These are phyloP conservation scores for Rhizoctonia solani DNA, from an alignment of 1,284 basidiomycete species.

Conservation along the genomic window DNA sequence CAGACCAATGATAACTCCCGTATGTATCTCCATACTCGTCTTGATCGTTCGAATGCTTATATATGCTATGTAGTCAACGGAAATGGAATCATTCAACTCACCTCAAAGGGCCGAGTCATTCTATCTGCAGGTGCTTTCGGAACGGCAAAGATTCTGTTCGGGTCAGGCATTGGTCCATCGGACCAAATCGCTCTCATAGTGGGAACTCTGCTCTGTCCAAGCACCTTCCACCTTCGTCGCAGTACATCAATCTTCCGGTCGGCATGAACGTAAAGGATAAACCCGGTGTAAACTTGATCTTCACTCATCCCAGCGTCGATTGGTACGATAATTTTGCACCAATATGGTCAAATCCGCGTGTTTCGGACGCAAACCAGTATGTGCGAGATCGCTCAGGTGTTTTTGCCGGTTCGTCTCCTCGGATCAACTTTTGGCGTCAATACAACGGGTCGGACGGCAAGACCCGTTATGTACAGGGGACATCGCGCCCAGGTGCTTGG, in stretches of 20 bases:
- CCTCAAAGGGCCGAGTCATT: constrained; percentile 63
- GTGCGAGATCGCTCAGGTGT: constrained; percentile 57
- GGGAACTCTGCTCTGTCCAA: constrained; percentile 53
- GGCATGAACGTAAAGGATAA: constrained; percentile 60
- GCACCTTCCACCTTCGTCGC: constrained; percentile 53
- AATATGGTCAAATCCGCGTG: constrained; percentile 58
- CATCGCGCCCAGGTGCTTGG: constrained; percentile 63
- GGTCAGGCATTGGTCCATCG: constrained; percentile 63
- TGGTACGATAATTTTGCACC: constrained; percentile 66
- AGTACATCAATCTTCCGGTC: constrained; percentile 65
- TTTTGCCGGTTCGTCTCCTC: constrained; percentile 61
- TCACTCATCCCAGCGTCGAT: constrained; percentile 64
- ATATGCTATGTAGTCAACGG: constrained; percentile 49
- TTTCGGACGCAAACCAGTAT: constrained; percentile 61
- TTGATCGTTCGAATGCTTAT: too few relatives aligned
- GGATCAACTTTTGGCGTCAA: constrained; percentile 64
- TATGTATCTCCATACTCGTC: too few relatives aligned
- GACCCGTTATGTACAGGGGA: constrained; percentile 62
- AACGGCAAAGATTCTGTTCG: constrained; percentile 59
- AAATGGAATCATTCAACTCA: constrained; percentile 60
- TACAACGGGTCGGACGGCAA: constrained; percentile 53
- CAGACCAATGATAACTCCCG: constrained; percentile 60
- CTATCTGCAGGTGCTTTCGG: constrained; percentile 62
- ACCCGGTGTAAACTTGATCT: constrained; percentile 62
- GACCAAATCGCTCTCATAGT: constrained; percentile 60